Conservation (phyloP, 441 rosid species). For the Pelargonium myrrhifolium region DNA sequence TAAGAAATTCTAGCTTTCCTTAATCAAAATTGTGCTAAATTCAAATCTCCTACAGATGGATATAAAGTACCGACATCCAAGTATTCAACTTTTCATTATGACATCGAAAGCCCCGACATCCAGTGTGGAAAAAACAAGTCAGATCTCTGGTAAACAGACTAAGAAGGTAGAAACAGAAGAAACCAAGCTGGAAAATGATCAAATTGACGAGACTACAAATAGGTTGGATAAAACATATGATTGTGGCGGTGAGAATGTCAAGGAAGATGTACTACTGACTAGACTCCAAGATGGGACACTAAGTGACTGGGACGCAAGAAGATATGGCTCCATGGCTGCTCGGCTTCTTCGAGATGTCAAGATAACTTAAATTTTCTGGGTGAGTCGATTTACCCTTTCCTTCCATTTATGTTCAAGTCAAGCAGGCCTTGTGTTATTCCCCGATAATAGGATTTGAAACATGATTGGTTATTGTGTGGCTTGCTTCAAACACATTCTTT, state of each 20-base stretch:
- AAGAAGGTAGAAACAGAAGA: constrained; percentile 27
- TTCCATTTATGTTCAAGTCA: too few species aligned
- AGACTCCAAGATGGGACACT: constrained; percentile 40
- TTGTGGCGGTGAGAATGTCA: constrained; percentile 19
- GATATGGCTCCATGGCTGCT: constrained; percentile 91
- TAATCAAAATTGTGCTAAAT: neutral
- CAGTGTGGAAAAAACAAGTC: constrained; percentile 19
- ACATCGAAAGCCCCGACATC: constrained; percentile 34
- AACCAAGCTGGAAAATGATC: constrained; percentile 20
- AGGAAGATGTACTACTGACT: constrained; percentile 25
- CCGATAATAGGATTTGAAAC: too few species aligned
- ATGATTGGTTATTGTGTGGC: too few species aligned
- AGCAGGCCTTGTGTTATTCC: too few species aligned
- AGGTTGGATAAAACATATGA: constrained; percentile 16
- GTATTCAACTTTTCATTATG: constrained; percentile 83
- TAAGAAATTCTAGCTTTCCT: neutral
- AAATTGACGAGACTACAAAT: constrained; percentile 18
- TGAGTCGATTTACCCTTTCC: neutral
- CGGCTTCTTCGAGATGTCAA: constrained; percentile 77
- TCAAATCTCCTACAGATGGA: constrained; percentile 58
- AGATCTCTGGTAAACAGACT: constrained; percentile 19
- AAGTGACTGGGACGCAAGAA: constrained; percentile 85
- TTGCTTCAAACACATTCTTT: too few species aligned
- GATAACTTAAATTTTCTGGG: constrained; percentile 36
- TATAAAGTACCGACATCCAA: constrained; percentile 68